These are phyloP conservation scores for Lycium barbarum DNA, from an alignment of 257 asterid genomes.

Conservation along the genomic window DNA sequence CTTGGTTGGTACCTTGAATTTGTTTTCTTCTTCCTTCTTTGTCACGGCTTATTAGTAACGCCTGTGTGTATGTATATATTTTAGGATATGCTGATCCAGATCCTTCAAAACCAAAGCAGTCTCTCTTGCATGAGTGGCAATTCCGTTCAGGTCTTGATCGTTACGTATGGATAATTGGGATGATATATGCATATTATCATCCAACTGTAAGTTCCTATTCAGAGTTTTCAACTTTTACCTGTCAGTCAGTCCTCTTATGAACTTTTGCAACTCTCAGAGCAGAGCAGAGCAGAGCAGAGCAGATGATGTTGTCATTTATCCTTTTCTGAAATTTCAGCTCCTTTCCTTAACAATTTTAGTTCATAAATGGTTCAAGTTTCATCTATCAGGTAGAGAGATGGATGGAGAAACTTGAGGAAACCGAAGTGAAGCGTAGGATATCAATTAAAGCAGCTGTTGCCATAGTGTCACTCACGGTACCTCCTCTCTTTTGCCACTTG, in stretches of 20 bases:
- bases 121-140: slow-evolving; percentile 81
- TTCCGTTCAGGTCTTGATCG: slow-evolving; percentile 91
- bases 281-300: neutral
- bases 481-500: slow-evolving; percentile 36
- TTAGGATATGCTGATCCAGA: slow-evolving; percentile 75
- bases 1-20: slow-evolving; percentile 61
- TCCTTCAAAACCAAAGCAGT: slow-evolving; percentile 60
- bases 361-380: slow-evolving; percentile 33
- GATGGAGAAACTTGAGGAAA: slow-evolving; percentile 96
- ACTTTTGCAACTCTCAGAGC: slow-evolving; percentile 23
- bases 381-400: slow-evolving; percentile 78
- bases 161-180: slow-evolving; percentile 91
- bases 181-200: slow-evolving; percentile 90
- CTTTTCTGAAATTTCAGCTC: slow-evolving; percentile 17
- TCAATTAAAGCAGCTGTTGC: slow-evolving; percentile 62
- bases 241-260: neutral
- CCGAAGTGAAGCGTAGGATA: slow-evolving; percentile 73
- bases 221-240: slow-evolving; percentile 26
- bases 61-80: slow-evolving; percentile 32
- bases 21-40: neutral
- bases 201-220: slow-evolving; percentile 64
- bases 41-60: slow-evolving; percentile 29
- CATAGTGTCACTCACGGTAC: slow-evolving; percentile 64
- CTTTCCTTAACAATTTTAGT: neutral
- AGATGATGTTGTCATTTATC: neutral